A percentile compares a stretch with the other conserved stretches of the same genome.
Conservation (phyloP, 495 filamentous ascomycete genomes). For the Acidiella bohemica region DNA sequence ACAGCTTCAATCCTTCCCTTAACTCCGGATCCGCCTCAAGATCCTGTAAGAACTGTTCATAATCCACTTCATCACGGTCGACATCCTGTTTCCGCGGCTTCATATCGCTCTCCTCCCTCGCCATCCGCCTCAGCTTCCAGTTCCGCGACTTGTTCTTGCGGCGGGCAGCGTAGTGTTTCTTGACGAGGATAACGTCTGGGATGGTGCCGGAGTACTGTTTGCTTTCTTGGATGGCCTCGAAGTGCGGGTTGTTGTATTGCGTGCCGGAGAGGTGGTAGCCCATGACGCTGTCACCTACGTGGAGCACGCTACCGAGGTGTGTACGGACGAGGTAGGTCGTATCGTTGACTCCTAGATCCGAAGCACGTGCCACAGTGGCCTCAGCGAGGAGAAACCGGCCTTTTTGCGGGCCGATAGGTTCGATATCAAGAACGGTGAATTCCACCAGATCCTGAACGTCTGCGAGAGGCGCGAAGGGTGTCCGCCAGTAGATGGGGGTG, state of each 20-base stretch:
- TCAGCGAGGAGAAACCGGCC: conserved; percentile 78
- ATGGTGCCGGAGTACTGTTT: conserved; percentile 57
- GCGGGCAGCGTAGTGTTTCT: conserved; percentile 83
- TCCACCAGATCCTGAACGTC: conserved; percentile 78
- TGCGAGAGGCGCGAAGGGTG: conserved; percentile 69
- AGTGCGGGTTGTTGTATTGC: conserved; percentile 78
- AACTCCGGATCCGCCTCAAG: conserved; percentile 92
- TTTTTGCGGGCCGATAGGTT: conserved; percentile 56
- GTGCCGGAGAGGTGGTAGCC: conserved; percentile 80
- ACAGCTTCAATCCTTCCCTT: conserved; percentile 66
- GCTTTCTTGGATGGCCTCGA: conserved; percentile 63
- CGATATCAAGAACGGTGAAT: conserved; percentile 91
- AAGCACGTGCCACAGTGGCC: conserved; percentile 70
- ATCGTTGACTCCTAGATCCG: conserved; percentile 80
- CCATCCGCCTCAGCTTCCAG: conserved; percentile 93
- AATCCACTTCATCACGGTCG: conserved; percentile 74
- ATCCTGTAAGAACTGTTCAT: conserved; percentile 92
- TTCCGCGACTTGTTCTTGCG: conserved; percentile 68
- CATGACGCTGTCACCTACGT: conserved; percentile 80
- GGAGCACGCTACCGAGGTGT: conserved; percentile 75
- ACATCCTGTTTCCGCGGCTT: conserved; percentile 66
- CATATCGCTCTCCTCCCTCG: conserved; percentile 70
- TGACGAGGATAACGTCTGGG: conserved; percentile 86
- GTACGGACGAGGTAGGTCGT: conserved; percentile 75
- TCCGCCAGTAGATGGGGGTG: conserved; percentile 70